These are phyloP conservation scores for Crithidia fasciculata DNA, from an alignment of 208 protist genomes.

Conservation along the genomic window DNA sequence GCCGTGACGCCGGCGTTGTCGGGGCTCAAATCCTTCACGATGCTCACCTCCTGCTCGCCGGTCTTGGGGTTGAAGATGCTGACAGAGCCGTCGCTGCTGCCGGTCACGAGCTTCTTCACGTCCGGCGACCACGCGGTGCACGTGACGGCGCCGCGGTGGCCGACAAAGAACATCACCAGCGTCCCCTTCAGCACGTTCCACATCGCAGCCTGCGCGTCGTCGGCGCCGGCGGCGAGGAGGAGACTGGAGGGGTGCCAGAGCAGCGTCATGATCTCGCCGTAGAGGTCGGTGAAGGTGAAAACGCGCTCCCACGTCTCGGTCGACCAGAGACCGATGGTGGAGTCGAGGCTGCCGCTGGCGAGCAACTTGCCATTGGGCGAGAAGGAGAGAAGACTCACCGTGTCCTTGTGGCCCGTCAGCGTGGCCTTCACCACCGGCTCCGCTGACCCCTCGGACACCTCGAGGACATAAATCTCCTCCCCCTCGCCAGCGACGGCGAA, in stretches of 20 bases:
- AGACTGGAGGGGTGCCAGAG: conserved; percentile 95
- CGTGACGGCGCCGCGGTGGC: conserved; percentile 87
- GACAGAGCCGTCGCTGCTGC: conserved; percentile 90
- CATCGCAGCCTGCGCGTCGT: conserved; percentile 94
- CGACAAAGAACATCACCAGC: conserved; percentile 92
- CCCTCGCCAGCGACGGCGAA: conserved; percentile 77
- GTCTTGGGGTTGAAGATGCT: conserved; percentile 93
- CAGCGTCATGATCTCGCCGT: conserved; percentile 79
- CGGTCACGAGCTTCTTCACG: conserved; percentile 91
- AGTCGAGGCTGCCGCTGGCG: conserved; percentile 79
- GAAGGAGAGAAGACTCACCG: conserved; percentile 79
- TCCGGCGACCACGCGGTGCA: conserved; percentile 87
- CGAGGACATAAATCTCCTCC: conserved; percentile 78
- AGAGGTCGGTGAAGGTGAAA: conserved; percentile 81
- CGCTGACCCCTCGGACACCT: not conserved
- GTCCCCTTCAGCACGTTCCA: conserved; percentile 92
- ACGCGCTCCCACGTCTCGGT: conserved; percentile 81
- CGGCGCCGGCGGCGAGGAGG: conserved; percentile 87
- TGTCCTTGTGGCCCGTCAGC: conserved; percentile 81
- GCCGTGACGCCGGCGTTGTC: conserved; percentile 74
- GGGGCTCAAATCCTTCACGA: conserved; percentile 76
- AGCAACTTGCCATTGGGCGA: conserved; percentile 82
- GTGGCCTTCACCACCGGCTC: conserved; percentile 32
- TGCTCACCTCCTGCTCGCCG: conserved; percentile 58
- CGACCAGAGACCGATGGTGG: conserved; percentile 75